phyloP scores from a whole-genome alignment of 495 filamentous ascomycete species.

The Lepidopterella palustris region DNA sequence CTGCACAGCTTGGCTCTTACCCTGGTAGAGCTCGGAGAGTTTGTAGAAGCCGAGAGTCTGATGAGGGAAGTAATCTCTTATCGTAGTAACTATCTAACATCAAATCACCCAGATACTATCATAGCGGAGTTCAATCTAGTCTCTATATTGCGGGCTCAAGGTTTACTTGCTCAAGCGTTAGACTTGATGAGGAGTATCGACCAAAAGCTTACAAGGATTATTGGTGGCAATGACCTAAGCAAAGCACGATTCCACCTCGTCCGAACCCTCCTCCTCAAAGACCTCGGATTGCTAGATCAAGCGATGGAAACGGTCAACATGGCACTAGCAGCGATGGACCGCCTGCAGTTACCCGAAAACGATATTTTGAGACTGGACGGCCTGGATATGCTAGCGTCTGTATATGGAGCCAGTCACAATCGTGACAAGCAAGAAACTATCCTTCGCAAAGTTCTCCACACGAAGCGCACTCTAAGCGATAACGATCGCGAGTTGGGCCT shows the following conservation, averaged over 20 bases:
- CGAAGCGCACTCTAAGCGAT: background rate
- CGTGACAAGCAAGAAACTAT: background rate
- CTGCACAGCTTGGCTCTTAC: background rate
- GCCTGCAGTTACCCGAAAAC: background rate
- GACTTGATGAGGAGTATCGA: background rate
- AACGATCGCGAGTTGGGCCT: background rate
- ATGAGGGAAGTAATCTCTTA: background rate
- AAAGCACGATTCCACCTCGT: background rate
- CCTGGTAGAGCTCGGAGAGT: background rate
- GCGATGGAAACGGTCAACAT: background rate
- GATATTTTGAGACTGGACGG: background rate
- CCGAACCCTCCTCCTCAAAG: background rate
- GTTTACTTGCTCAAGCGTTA: background rate
- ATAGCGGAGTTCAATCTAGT: background rate
- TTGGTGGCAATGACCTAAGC: background rate
- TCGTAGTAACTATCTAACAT: background rate
- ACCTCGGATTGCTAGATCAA: background rate
- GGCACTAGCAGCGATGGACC: background rate
- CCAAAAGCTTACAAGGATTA: background rate
- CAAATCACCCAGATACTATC: background rate
- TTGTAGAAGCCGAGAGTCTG: background rate
- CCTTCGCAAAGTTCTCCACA: background rate
- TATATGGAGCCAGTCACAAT: background rate
- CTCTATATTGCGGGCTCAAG: background rate
- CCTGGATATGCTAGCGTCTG: background rate